phyloP scores from a whole-genome alignment of 495 filamentous ascomycete genomes.

The Hyphodiscus hymeniophilus region DNA sequence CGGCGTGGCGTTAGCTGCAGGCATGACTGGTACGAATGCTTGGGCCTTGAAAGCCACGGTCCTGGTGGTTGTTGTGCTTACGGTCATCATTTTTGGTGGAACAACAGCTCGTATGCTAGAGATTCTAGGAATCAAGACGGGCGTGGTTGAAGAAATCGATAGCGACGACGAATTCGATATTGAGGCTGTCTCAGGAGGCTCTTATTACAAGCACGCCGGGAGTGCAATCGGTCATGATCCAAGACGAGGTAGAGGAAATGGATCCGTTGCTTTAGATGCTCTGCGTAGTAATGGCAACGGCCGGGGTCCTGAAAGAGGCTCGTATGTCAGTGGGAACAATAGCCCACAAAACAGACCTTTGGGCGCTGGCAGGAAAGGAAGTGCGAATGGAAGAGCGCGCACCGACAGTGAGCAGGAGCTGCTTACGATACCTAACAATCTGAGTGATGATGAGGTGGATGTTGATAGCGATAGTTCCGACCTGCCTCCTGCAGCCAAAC shows the following conservation, averaged over 20 bases:
- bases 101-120: slow-evolving; percentile 98
- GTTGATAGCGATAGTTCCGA: slow-evolving; percentile 58
- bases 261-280: slow-evolving; percentile 46
- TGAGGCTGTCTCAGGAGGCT: slow-evolving; percentile 66
- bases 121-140: slow-evolving; percentile 87
- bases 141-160: slow-evolving; percentile 92
- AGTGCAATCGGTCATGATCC: slow-evolving; percentile 63
- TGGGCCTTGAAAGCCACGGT: slow-evolving; percentile 82
- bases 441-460: slow-evolving; percentile 55
- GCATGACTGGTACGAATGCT: slow-evolving; percentile 68
- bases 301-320: slow-evolving; percentile 36
- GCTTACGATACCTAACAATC: slow-evolving; percentile 24
- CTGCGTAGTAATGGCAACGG: slow-evolving; percentile 25
- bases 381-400: slow-evolving; percentile 17
- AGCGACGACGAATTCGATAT: slow-evolving; percentile 99
- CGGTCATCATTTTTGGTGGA: slow-evolving; percentile 96
- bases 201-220: slow-evolving; percentile 68
- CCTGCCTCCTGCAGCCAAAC: slow-evolving; percentile 41
- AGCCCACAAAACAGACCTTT: slow-evolving; percentile 35
- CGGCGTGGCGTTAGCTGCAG: slow-evolving; percentile 90
- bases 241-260: slow-evolving; percentile 47
- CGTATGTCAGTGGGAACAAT: slow-evolving; percentile 45
- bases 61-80: slow-evolving; percentile 91
- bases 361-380: slow-evolving; percentile 43
- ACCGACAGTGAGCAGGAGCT: slow-evolving; percentile 54